These are phyloP conservation scores for Leersia perrieri DNA, from an alignment of 176 grass and related monocot genomes.

Conservation along the genomic window DNA sequence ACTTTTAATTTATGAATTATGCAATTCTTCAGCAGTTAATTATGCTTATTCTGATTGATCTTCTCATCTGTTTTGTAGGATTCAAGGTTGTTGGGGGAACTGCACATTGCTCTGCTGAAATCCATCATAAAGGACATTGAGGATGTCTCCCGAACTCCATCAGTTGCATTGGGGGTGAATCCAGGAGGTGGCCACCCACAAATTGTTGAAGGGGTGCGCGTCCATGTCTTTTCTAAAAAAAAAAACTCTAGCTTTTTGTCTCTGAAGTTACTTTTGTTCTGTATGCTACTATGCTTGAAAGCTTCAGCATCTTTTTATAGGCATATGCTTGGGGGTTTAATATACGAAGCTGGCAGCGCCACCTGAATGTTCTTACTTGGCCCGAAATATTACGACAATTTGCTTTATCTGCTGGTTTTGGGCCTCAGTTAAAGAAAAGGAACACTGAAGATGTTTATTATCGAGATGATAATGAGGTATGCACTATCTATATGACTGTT, in stretches of 20 bases:
- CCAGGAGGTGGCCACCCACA: constrained; percentile 82
- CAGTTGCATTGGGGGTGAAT: constrained; percentile 64
- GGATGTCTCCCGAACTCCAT: constrained; percentile 69
- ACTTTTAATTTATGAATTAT: not conserved
- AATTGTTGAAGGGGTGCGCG: constrained; percentile 82
- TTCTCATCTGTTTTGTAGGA: constrained; percentile 54
- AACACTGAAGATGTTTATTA: constrained; percentile 57
- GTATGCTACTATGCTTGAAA: constrained; percentile 11
- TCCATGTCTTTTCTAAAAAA: constrained; percentile 12
- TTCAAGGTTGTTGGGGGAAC: constrained; percentile 82
- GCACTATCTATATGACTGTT: not conserved
- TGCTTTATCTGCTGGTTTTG: constrained; percentile 95
- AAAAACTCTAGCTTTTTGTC: not conserved
- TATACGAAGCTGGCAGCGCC: constrained; percentile 84
- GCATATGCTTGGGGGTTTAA: constrained; percentile 97
- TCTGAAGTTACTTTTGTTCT: constrained; percentile 6
- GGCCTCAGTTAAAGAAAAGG: constrained; percentile 88
- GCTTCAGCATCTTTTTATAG: constrained; percentile 43
- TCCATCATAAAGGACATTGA: constrained; percentile 96
- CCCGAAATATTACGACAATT: constrained; percentile 93
- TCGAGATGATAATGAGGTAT: constrained; percentile 87
- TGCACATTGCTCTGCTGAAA: constrained; percentile 87
- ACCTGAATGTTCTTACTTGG: constrained; percentile 95
- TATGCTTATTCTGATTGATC: constrained; percentile 7
- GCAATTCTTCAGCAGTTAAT: not conserved